Conservation (phyloP, 2,329 filamentous ascomycete species). For the Nemania serpens region DNA sequence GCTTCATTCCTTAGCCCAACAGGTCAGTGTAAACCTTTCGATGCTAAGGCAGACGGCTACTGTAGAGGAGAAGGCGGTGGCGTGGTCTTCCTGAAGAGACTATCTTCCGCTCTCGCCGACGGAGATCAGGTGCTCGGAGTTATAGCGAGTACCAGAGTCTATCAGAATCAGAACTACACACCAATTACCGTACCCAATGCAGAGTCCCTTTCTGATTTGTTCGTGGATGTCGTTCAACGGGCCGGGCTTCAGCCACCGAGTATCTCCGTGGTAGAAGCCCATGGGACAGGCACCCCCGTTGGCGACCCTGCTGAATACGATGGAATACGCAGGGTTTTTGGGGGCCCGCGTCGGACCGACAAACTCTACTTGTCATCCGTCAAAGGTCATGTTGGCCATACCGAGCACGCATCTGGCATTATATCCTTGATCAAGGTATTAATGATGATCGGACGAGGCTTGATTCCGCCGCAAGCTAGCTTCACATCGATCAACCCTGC, state of each 20-base stretch:
- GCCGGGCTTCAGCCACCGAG: conserved; percentile 28
- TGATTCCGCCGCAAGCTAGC: conserved; percentile 43
- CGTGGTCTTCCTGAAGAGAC: conserved; percentile 51
- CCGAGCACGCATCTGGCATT: conserved; percentile 41
- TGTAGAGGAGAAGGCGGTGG: conserved; percentile 55
- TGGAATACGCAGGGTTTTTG: conserved; percentile 35
- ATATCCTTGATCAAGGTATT: conserved; percentile 41
- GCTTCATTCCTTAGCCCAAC: conserved; percentile 36
- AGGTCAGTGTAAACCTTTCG: conserved; percentile 41
- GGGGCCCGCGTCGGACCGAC: conserved; percentile 1
- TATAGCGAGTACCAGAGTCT: conserved; percentile 43
- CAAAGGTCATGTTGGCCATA: conserved; percentile 44
- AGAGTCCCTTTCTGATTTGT: conserved; percentile 38
- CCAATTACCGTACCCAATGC: conserved; percentile 43
- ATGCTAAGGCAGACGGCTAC: conserved; percentile 53
- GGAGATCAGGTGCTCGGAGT: conserved; percentile 49
- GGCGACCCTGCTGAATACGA: conserved; percentile 44
- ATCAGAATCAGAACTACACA: conserved; percentile 47
- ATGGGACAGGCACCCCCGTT: conserved; percentile 50
- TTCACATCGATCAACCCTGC: conserved; percentile 37
- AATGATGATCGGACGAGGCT: conserved; percentile 33
- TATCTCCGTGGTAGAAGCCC: conserved; percentile 42
- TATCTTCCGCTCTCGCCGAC: conserved; percentile 51
- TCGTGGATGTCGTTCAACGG: conserved; percentile 34
- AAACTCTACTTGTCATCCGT: conserved; percentile 28